A percentile compares a stretch with the other conserved stretches of the same genome.
phyloP scores from a whole-genome alignment of 257 asterid species.

The Prunella vulgaris region DNA sequence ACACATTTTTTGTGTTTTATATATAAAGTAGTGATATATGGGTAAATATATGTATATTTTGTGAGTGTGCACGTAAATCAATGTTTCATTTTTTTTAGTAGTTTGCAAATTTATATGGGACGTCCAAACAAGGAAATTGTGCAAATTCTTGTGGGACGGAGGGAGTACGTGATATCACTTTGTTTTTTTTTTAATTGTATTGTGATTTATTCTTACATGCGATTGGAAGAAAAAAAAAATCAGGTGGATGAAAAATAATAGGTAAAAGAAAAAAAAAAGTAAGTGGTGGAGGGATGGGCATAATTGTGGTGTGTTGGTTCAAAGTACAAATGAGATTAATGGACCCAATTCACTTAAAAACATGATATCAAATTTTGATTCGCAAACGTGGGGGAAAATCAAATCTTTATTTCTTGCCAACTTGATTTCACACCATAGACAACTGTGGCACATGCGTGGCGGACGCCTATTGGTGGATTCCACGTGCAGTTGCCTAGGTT shows the following conservation, averaged over 20 bases:
- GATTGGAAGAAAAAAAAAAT: no score
- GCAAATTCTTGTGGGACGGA: no score
- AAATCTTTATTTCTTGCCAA: slow-evolving; percentile 27
- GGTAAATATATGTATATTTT: no score
- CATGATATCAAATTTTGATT: slow-evolving; percentile 12
- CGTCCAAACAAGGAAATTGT: no score
- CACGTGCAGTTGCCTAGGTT: slow-evolving; percentile 27
- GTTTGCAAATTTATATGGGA: no score
- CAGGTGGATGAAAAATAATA: background rate
- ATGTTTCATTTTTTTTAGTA: no score
- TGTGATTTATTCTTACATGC: background rate
- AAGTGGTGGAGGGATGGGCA: slow-evolving; percentile 11
- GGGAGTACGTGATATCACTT: no score
- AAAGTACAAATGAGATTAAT: background rate
- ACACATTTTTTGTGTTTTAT: no score
- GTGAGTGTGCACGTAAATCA: no score
- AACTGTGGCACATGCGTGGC: slow-evolving; percentile 19
- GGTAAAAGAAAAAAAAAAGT: background rate
- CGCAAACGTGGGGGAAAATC: slow-evolving; percentile 24
- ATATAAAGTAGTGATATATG: no score
- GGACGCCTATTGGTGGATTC: slow-evolving; percentile 1
- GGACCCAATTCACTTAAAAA: slow-evolving; percentile 4
- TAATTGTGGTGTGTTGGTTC: slow-evolving; percentile 9
- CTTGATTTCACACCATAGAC: slow-evolving; percentile 22
- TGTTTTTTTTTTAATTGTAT: no score